Evolutionary conservation across 2,329 filamentous ascomycete genomes (phyloP).

Genomic region (Sporothrix humicola): DNA sequence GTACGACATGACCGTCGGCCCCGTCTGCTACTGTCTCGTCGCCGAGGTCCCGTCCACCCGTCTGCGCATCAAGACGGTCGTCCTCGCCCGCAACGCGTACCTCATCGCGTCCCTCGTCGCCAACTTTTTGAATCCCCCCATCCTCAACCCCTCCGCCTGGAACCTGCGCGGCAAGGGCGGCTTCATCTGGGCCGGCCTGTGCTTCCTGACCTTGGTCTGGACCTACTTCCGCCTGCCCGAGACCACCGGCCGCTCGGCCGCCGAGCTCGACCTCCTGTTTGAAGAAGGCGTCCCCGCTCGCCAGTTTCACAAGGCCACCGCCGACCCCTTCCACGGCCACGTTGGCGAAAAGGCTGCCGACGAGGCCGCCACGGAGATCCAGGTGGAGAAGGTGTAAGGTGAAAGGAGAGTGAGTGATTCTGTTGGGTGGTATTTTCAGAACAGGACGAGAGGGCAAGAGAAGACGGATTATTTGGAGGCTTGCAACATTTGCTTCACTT

Average conservation of each 20-base stretch:
- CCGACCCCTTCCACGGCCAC: background rate
- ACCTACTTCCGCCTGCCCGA: slow-evolving; percentile 61
- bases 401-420: background rate
- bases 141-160: slow-evolving; percentile 50
- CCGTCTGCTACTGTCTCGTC: slow-evolving; percentile 46
- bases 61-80: slow-evolving; percentile 46
- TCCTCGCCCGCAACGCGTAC: slow-evolving; percentile 43
- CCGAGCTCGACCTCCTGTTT: slow-evolving; percentile 63
- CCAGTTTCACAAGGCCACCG: slow-evolving; percentile 34
- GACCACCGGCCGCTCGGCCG: slow-evolving; percentile 53
- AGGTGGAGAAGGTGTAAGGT: background rate
- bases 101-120: slow-evolving; percentile 41
- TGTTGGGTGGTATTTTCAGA: background rate
- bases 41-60: slow-evolving; percentile 46
- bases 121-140: slow-evolving; percentile 44
- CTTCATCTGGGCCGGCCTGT: slow-evolving; percentile 54
- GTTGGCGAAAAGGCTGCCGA: slow-evolving; percentile 8
- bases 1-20: slow-evolving; percentile 49
- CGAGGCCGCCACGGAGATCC: background rate
- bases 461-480: background rate
- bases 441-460: background rate
- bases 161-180: slow-evolving; percentile 56
- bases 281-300: slow-evolving; percentile 51
- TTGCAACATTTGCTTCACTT: no score
- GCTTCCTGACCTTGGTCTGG: slow-evolving; percentile 55